Percentiles rank a stretch among this genome's conserved stretches.
These are phyloP conservation scores for Rhodotorula sp. DNA, from an alignment of 1,284 basidiomycete species.

Conservation along the genomic window DNA sequence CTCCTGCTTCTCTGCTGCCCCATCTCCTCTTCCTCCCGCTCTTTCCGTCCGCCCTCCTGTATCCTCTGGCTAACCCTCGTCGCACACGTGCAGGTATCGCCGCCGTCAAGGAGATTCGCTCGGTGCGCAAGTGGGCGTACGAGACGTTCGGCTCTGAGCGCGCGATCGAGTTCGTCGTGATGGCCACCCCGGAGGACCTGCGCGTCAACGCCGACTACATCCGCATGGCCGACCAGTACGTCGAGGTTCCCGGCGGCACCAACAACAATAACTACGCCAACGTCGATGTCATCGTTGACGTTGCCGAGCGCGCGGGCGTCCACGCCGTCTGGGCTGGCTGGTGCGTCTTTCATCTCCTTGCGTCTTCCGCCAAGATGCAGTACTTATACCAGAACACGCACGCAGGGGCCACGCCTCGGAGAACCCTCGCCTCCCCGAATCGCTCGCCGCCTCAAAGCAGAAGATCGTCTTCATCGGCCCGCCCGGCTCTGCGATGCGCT, in stretches of 20 bases:
- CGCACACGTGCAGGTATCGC: constrained; percentile 79
- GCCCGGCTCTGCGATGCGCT: constrained; percentile 98
- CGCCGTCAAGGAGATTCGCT: constrained; percentile 98
- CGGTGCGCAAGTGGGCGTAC: constrained; percentile 99
- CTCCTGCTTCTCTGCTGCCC: constrained; percentile 27
- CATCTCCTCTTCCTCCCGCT: no score
- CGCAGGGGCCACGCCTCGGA: constrained; percentile 91
- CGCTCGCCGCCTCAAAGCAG: constrained; percentile 83
- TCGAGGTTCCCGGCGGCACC: constrained; percentile 96
- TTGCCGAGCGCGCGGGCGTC: constrained; percentile 94
- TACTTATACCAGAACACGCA: not conserved
- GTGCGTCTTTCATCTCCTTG: constrained; percentile 53
- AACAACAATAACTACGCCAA: constrained; percentile 99
- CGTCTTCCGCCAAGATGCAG: no score
- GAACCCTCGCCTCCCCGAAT: constrained; percentile 97
- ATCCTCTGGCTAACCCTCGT: no score
- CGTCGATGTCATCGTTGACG: constrained; percentile 97
- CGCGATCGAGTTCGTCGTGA: constrained; percentile 96
- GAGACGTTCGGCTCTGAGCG: constrained; percentile 97
- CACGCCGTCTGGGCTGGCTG: constrained; percentile 99
- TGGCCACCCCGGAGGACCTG: constrained; percentile 99
- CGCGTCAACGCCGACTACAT: constrained; percentile 98
- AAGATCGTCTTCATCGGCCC: constrained; percentile 99
- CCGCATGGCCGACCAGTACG: constrained; percentile 98
- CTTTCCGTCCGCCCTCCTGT: not conserved